Evolutionary conservation across 2,329 filamentous ascomycete species (phyloP), one percentile per base, ranked within the genome.

Genomic region (Colletotrichum echinochloae): DNA sequence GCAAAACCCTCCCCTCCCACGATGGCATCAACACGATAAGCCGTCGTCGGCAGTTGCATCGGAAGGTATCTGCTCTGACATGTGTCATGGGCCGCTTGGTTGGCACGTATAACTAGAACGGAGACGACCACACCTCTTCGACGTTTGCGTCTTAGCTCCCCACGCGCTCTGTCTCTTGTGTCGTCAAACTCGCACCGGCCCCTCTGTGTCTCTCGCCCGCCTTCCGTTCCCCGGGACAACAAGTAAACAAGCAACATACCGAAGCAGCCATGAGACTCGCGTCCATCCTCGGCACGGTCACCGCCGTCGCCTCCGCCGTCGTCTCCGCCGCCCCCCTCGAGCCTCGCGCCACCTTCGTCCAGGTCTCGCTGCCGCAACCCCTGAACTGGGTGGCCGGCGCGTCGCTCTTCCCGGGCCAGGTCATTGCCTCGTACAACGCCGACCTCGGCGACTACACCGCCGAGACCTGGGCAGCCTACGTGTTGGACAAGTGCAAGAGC

Each of bases 401-500:
- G 18, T 30, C 55, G 12, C 55, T 59, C 26, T 44, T 59, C 55
- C 35, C 37, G 8, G 14, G 37, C 55, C 37, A 44, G 16, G 1
- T 59, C 23, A 59, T 59, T 16, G 55, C 55, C 37, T 26, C 7
- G 39, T 59, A 37, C 18, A 3, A 59, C 33, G 55, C 16, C 37
- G 37, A 41, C 1, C 4, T 44, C 23, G 18, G 8, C 5, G 9
- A 59, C 23, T 59, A 59, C 23, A 44, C 55, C 55, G 37, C 55
- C 55, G 37, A 44, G 6, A 16, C 35, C 23, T 59, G 55, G 55
- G 28, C 55, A 8, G 55, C 55, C 20, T 44, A 44, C 23, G 55
- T 59, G 14, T n/a, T 59, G 39, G 55, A 44, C 2, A 59, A 59
- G 23, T 59, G 55, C 55, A 59, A 59, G 28, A 3, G 37, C 55